These are phyloP conservation scores for Blastobotrys americana DNA, from an alignment of 805 yeast species.

Conservation along the genomic window DNA sequence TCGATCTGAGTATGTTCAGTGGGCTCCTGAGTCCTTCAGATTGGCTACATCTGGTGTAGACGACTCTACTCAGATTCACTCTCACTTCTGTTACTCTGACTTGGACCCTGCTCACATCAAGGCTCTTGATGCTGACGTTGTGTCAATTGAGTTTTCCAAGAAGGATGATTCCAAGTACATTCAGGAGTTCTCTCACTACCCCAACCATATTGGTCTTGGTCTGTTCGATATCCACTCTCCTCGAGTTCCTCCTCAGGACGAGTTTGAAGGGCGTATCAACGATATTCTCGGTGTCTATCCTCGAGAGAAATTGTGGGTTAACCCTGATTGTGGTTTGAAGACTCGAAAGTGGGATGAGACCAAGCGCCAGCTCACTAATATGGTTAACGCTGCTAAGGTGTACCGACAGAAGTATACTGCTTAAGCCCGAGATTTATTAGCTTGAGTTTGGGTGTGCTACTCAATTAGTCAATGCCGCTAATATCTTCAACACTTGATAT, in stretches of 20 bases:
- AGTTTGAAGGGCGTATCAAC: slow-evolving; percentile 86
- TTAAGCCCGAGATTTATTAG: slow-evolving; percentile 7
- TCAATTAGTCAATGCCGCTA: background rate
- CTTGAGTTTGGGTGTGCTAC: background rate
- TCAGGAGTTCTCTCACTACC: slow-evolving; percentile 95
- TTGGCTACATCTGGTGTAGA: slow-evolving; percentile 97
- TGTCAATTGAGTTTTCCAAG: slow-evolving; percentile 98
- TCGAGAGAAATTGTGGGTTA: slow-evolving; percentile 98
- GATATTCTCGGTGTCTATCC: slow-evolving; percentile 96
- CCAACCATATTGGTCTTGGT: slow-evolving; percentile 99
- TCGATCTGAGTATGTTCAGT: slow-evolving; percentile 90
- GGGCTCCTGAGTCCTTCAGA: slow-evolving; percentile 99
- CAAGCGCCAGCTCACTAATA: slow-evolving; percentile 88
- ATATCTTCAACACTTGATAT: slow-evolving; percentile 3
- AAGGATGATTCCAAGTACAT: slow-evolving; percentile 98
- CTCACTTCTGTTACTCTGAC: slow-evolving; percentile 99
- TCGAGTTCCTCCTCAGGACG: slow-evolving; percentile 97
- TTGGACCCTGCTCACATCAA: slow-evolving; percentile 99
- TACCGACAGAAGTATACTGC: slow-evolving; percentile 58
- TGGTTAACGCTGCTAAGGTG: slow-evolving; percentile 98
- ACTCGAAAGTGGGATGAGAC: slow-evolving; percentile 99
- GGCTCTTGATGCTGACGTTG: slow-evolving; percentile 99
- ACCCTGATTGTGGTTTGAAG: slow-evolving; percentile 99
- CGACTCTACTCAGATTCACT: slow-evolving; percentile 95
- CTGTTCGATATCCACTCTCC: slow-evolving; percentile 99